Evolutionary conservation across 768 basidiomycete species (phyloP).

Genomic region (Leccinum sublutescens): DNA sequence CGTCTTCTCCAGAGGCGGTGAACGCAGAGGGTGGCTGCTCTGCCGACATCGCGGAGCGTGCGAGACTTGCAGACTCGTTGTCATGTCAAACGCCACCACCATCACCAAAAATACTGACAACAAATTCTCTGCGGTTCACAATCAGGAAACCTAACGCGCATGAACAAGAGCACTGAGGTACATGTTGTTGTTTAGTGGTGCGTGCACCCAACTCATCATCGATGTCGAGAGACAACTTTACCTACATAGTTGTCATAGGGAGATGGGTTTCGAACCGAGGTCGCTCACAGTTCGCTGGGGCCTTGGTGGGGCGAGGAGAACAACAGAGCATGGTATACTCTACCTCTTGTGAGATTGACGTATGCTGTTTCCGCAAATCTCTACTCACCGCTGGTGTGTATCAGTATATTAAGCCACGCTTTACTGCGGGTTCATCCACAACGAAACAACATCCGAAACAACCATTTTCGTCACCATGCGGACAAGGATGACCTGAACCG

Average conservation of each 20-base stretch:
- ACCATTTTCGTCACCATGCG: too few relatives aligned
- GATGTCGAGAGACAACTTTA: background rate
- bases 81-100: background rate
- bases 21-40: slow-evolving; percentile 35
- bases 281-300: slow-evolving; percentile 18
- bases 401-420: too few relatives aligned
- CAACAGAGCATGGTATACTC: background rate
- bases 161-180: slow-evolving; percentile 18
- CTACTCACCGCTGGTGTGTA: background rate
- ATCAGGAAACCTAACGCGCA: background rate
- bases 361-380: slow-evolving; percentile 1
- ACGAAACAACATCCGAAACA: background rate
- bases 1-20: slow-evolving; percentile 60
- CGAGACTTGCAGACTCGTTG: background rate
- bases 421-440: slow-evolving; percentile 4
- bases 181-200: slow-evolving; percentile 21
- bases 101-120: background rate
- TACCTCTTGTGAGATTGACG: too few relatives aligned
- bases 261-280: slow-evolving; percentile 8
- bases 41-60: slow-evolving; percentile 10
- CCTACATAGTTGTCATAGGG: slow-evolving; percentile 10
- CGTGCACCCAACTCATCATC: background rate
- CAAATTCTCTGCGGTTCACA: background rate
- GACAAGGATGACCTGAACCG: too few relatives aligned
- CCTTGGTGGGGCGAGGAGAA: slow-evolving; percentile 1